phyloP scores from a whole-genome alignment of 164 flowering plant genomes.

The Vitis cinerea region DNA sequence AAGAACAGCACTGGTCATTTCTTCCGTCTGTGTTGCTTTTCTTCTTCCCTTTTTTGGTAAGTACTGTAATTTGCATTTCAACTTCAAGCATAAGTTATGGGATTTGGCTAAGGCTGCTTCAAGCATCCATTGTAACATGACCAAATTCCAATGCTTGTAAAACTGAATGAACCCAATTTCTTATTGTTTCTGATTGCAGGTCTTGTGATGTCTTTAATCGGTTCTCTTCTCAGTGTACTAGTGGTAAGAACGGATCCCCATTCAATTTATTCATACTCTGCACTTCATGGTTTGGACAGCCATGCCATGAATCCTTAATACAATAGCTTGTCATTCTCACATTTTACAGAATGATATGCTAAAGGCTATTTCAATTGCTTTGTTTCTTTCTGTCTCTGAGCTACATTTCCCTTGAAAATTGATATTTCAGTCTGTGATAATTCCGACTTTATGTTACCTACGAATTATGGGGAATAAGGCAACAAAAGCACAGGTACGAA shows the following conservation, averaged over 20 bases:
- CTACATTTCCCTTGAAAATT: not conserved
- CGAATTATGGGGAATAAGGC: constrained; percentile 59
- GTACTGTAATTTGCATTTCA: not conserved
- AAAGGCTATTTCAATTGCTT: too few relatives aligned
- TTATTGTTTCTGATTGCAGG: constrained; percentile 43
- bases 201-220: constrained; percentile 83
- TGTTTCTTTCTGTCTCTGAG: too few relatives aligned
- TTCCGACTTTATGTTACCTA: constrained; percentile 75
- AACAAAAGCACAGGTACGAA: constrained; percentile 52
- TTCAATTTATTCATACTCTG: not conserved
- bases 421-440: constrained; percentile 55
- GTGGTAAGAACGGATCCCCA: constrained; percentile 49
- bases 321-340: too few relatives aligned
- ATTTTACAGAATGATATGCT: too few relatives aligned
- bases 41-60: constrained; percentile 84
- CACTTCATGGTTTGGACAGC: too few relatives aligned
- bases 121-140: not conserved
- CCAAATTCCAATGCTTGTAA: not conserved
- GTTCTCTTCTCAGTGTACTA: constrained; percentile 72
- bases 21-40: constrained; percentile 75
- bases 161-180: not conserved
- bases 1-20: constrained; percentile 68
- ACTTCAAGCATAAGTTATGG: too few relatives aligned
- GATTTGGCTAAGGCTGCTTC: too few relatives aligned
- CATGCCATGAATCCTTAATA: too few relatives aligned